Evolutionary conservation across 129 eudicot species (phyloP), one percentile per base, ranked within the genome.

Genomic region (Heracleum sosnowskyi): DNA sequence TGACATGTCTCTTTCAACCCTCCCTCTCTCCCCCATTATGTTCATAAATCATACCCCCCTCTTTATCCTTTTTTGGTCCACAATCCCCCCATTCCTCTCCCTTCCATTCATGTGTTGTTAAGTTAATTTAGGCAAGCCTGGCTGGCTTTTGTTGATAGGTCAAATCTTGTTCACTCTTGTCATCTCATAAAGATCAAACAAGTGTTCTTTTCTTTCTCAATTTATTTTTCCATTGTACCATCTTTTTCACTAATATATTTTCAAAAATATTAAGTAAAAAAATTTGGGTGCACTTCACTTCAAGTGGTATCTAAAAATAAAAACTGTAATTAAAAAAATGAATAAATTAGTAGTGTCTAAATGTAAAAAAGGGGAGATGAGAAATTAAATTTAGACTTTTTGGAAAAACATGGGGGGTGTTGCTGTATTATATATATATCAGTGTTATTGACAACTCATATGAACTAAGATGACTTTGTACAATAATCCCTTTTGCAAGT

Each of bases 1-100:
- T 84, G 91, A 87, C 80, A 77, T 69, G 91, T 87, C 88, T 3
- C 76, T 60, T 69, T 85, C 86, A 80, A 4, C 29, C 57, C 13
- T 57, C 73, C 24, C 75, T 69, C 84, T 79, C 55, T 26, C 73
- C 16, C 73, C 16, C 69, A 8, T 28, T 62, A n/a, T 62, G 7
- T 64, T 29, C 13, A 63, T 64, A 45, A 13, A 46, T 53, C 41
- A 83, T 82, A 76, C 68, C 49, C 24, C 11, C 47, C 36, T 33
- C 73, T 63, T 63, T 63, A 31, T 31, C 70, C 70, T 63, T 63
- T 63, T 63, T 13, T 31, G 34, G 33, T 63, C 36, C 36, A n/a
- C 70, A 35, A n/a, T 20, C 45, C 29, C 45, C 29, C 37, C 31
- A 0, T 73, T 73, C 26, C n/a, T 72, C n/a, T 36, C 20, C 28